Evolutionary conservation across 768 basidiomycete species (phyloP).

Genomic region (Kwoniella shandongensis): DNA sequence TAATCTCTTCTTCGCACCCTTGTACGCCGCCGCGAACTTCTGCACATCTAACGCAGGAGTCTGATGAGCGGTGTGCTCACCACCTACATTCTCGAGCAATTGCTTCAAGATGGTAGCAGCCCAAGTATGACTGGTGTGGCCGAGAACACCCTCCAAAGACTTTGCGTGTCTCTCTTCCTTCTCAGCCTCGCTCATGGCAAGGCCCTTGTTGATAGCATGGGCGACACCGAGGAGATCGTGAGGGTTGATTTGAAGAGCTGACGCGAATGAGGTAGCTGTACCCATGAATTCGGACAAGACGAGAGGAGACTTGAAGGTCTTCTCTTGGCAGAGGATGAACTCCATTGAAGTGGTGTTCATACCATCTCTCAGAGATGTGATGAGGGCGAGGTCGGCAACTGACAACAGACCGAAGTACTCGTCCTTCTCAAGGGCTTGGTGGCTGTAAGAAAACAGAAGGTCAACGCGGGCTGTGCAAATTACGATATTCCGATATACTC

Average conservation of each 20-base stretch:
- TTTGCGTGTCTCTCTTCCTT: conserved; percentile 70
- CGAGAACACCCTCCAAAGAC: conserved; percentile 79
- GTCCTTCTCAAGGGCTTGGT: conserved; percentile 94
- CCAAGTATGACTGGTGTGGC: conserved; percentile 94
- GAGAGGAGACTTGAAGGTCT: conserved; percentile 73
- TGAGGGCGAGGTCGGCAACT: conserved; percentile 90
- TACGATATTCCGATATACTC: conserved; percentile 52
- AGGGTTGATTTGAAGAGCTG: conserved; percentile 88
- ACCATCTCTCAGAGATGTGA: conserved; percentile 91
- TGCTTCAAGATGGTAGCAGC: conserved; percentile 84
- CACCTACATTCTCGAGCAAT: conserved; percentile 76
- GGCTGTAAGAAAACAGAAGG: conserved; percentile 58
- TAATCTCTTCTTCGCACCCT: conserved; percentile 72
- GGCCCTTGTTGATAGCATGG: conserved; percentile 82
- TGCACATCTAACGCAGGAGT: conserved; percentile 78
- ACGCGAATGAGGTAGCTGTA: conserved; percentile 84
- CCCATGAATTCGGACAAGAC: conserved; percentile 98
- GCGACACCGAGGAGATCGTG: conserved; percentile 93
- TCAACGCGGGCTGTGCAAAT: background rate
- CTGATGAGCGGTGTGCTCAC: conserved; percentile 73
- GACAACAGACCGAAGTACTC: conserved; percentile 94
- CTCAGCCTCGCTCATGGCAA: conserved; percentile 75
- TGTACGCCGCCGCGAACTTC: conserved; percentile 64
- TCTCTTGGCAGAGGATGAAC: conserved; percentile 89
- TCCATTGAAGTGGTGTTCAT: conserved; percentile 99